Evolutionary conservation across 164 flowering plant species (phyloP).

Genomic region (Berberis thunbergii): DNA sequence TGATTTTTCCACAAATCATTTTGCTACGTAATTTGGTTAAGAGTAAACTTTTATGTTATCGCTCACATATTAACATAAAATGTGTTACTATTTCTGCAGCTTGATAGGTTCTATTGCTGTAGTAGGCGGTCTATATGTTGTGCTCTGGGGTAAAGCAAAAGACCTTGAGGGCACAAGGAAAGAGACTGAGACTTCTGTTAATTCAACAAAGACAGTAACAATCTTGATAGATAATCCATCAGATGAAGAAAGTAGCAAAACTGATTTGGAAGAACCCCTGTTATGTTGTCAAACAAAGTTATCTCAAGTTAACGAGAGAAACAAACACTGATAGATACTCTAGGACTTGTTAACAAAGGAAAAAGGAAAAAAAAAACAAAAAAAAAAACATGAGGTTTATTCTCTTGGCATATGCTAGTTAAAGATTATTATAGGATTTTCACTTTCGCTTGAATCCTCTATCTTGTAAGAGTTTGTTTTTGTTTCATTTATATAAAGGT

Average conservation of each 20-base stretch:
- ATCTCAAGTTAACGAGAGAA: background rate
- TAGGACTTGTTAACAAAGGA: too few relatives aligned
- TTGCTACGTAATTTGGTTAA: too few relatives aligned
- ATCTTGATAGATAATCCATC: slow-evolving; percentile 4
- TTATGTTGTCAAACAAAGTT: background rate
- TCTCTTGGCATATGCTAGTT: too few relatives aligned
- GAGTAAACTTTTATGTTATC: background rate
- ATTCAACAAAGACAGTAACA: background rate
- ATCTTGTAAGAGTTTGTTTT: too few relatives aligned
- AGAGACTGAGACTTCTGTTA: slow-evolving; percentile 4
- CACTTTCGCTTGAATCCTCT: too few relatives aligned
- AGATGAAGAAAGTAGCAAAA: background rate
- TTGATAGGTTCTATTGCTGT: slow-evolving; percentile 47
- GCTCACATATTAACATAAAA: background rate
- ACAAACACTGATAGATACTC: too few relatives aligned
- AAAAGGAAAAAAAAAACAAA: too few relatives aligned
- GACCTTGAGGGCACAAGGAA: slow-evolving; percentile 21
- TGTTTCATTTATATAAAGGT: too few relatives aligned
- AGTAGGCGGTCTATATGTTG: slow-evolving; percentile 49
- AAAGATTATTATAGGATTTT: too few relatives aligned
- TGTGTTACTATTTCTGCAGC: slow-evolving; percentile 21
- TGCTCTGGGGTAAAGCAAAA: slow-evolving; percentile 69
- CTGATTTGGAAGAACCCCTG: slow-evolving; percentile 12
- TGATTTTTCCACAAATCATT: background rate
- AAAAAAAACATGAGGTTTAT: too few relatives aligned